phyloP scores from a whole-genome alignment of 1,284 basidiomycete genomes.

The Moesziomyces sp. region DNA sequence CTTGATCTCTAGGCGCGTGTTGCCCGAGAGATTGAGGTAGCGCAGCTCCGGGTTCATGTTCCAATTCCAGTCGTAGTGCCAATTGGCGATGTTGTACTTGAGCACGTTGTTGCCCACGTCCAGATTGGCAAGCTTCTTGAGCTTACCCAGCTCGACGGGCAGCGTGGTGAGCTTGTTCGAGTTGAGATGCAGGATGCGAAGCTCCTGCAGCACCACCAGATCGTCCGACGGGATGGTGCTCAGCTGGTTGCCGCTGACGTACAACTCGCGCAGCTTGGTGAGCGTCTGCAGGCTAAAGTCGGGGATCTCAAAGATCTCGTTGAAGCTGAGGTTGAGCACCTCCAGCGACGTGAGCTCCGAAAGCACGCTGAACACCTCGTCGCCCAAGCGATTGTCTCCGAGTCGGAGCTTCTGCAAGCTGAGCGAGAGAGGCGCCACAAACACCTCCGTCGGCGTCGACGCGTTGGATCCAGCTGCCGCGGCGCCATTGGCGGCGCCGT shows the following conservation, averaged over 20 bases:
- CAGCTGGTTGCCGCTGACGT: conserved; percentile 92
- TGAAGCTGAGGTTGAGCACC: conserved; percentile 93
- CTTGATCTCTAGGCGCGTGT: conserved; percentile 88
- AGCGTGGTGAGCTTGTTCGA: conserved; percentile 93
- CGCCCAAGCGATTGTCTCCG: conserved; percentile 87
- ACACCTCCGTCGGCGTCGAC: conserved; percentile 34
- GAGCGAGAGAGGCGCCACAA: conserved; percentile 75
- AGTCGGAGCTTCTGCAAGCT: conserved; percentile 83
- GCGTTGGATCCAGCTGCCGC: conserved; percentile 7
- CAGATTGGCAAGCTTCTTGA: conserved; percentile 81
- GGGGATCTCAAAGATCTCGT: conserved; percentile 88
- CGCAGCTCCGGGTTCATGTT: conserved; percentile 94
- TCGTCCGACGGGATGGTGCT: conserved; percentile 83
- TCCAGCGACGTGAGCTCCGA: conserved; percentile 72
- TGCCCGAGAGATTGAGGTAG: conserved; percentile 88
- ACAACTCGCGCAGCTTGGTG: conserved; percentile 81
- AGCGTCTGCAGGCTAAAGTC: conserved; percentile 78
- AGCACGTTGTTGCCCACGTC: conserved; percentile 95
- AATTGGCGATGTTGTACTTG: conserved; percentile 98
- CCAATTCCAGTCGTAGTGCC: conserved; percentile 99
- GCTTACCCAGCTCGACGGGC: conserved; percentile 87
- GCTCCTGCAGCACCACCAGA: conserved; percentile 55
- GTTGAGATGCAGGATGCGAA: conserved; percentile 80
- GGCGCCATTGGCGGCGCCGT: conserved; percentile 15
- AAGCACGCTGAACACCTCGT: conserved; percentile 83